Conservation (phyloP, 345 rosid species). For the Rhodamnia rubescens region DNA sequence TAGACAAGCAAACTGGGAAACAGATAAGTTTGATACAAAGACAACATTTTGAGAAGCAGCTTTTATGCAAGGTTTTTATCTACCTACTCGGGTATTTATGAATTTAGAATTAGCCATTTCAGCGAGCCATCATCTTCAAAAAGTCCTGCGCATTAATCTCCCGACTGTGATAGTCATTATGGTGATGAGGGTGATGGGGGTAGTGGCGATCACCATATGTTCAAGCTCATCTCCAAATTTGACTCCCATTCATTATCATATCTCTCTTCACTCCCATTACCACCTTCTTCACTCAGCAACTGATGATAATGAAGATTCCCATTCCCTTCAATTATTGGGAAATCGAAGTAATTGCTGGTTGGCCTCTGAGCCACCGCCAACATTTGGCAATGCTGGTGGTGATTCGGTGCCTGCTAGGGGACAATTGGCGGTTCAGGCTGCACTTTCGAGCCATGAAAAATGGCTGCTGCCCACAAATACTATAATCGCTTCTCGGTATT, state of each 20-base stretch:
- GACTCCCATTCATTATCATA: not conserved
- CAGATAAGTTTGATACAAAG: not conserved
- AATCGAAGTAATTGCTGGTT: not conserved
- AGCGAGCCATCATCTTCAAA: not conserved
- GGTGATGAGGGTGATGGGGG: not conserved
- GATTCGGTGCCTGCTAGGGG: not conserved
- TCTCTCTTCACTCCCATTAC: not conserved
- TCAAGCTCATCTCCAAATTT: not conserved
- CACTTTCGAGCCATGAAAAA: not conserved
- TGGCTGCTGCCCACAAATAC: not conserved
- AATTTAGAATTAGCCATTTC: not conserved
- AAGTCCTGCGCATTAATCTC: not conserved
- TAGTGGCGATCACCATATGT: not conserved
- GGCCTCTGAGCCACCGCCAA: not conserved
- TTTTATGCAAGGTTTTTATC: too few species aligned
- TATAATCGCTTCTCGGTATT: not conserved
- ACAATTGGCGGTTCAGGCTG: not conserved
- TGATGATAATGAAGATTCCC: not conserved
- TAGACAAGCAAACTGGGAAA: not conserved
- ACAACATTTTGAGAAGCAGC: not conserved
- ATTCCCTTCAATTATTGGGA: not conserved
- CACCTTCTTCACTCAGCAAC: not conserved
- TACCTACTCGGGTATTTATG: not conserved
- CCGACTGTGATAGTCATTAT: not conserved
- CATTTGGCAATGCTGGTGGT: accelerated